phyloP scores from a whole-genome alignment of 2,329 filamentous ascomycete species.

The Tricladium varicosporioides region DNA sequence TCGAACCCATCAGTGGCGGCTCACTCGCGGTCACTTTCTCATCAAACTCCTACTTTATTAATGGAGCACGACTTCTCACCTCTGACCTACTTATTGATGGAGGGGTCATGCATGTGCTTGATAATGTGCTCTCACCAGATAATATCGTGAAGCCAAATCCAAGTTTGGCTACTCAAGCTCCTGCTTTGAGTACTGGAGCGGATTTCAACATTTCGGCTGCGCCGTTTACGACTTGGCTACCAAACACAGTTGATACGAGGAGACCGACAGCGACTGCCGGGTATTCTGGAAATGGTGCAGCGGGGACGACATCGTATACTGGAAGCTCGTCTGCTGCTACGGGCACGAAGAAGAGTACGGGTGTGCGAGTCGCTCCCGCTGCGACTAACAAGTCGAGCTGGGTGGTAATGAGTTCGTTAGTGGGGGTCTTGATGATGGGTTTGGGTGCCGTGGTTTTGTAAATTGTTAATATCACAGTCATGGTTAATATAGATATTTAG shows the following conservation, averaged over 20 bases:
- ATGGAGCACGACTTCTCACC: slow-evolving; percentile 36
- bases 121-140: slow-evolving; percentile 45
- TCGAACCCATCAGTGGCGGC: slow-evolving; percentile 25
- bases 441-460: no score
- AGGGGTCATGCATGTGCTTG: slow-evolving; percentile 36
- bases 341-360: background rate
- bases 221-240: slow-evolving; percentile 10
- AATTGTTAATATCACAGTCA: no score
- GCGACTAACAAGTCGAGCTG: no score
- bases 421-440: no score
- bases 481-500: no score
- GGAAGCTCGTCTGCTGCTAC: background rate
- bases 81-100: slow-evolving; percentile 34
- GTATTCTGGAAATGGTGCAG: slow-evolving; percentile 3
- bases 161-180: slow-evolving; percentile 34
- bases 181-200: slow-evolving; percentile 29
- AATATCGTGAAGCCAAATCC: slow-evolving; percentile 38
- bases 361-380: background rate
- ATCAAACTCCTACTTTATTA: slow-evolving; percentile 38
- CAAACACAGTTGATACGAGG: slow-evolving; percentile 8
- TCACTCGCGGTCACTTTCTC: slow-evolving; percentile 34
- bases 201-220: slow-evolving; percentile 3
- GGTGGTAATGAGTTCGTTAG: no score
- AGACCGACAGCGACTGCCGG: background rate
- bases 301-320: background rate